Percentiles rank a stretch among this genome's conserved stretches.
These are phyloP conservation scores for Arachnopeziza araneosa DNA, from an alignment of 2,329 filamentous ascomycete species.

Conservation along the genomic window DNA sequence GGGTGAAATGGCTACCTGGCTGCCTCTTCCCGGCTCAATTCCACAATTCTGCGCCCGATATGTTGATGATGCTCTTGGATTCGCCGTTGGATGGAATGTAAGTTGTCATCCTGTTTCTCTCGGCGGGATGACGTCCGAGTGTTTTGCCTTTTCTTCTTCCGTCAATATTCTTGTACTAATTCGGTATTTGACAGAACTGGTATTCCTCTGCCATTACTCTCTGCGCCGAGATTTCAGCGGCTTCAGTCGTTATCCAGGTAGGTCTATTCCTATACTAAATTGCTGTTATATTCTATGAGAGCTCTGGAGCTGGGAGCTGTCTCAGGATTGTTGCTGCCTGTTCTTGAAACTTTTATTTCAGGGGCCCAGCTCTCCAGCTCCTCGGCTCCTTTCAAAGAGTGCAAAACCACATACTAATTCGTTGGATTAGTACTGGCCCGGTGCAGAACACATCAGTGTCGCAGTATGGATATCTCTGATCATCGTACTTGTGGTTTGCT, in stretches of 20 bases:
- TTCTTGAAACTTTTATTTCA: too few species aligned
- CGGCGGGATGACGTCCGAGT: too few species aligned
- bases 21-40: slow-evolving; percentile 48
- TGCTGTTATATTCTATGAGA: too few species aligned
- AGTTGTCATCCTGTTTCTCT: background rate
- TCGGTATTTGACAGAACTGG: slow-evolving; percentile 22
- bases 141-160: background rate
- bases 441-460: slow-evolving; percentile 25
- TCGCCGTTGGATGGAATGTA: slow-evolving; percentile 37
- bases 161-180: background rate
- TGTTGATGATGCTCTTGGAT: slow-evolving; percentile 48
- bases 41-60: slow-evolving; percentile 39
- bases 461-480: slow-evolving; percentile 39
- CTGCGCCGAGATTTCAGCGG: slow-evolving; percentile 45
- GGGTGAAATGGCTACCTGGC: slow-evolving; percentile 46
- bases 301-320: too few species aligned
- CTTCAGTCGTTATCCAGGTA: slow-evolving; percentile 44
- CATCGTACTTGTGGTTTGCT: slow-evolving; percentile 26
- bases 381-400: too few species aligned
- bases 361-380: too few species aligned
- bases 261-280: too few species aligned
- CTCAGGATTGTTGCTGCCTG: too few species aligned
- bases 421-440: slow-evolving; percentile 43
- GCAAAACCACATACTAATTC: too few species aligned
- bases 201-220: slow-evolving; percentile 28